Conservation (phyloP, 2,329 filamentous ascomycete genomes). For the Dothideomycetes sp. region DNA sequence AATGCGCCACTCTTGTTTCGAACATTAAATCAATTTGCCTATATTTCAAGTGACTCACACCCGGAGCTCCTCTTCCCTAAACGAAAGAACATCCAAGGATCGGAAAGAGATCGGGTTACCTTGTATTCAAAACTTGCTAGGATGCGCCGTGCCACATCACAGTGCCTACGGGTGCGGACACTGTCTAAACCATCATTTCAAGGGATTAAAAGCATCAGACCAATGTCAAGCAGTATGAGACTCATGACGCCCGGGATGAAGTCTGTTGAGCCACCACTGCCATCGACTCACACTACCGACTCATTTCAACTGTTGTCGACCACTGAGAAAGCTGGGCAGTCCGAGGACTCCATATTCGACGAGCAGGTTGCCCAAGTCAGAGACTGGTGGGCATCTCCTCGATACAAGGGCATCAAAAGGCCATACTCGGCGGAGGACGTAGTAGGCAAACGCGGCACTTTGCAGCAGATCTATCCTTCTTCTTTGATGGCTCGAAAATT, state of each 20-base stretch:
- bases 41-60: no score
- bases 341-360: slow-evolving; percentile 78
- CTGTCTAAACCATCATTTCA: slow-evolving; percentile 10
- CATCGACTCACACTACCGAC: slow-evolving; percentile 54
- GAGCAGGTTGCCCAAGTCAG: slow-evolving; percentile 76
- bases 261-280: slow-evolving; percentile 50
- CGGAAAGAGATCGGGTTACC: no score
- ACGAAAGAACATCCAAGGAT: no score
- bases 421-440: slow-evolving; percentile 87
- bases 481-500: slow-evolving; percentile 92
- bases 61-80: no score
- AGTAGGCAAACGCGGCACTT: slow-evolving; percentile 80
- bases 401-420: slow-evolving; percentile 80
- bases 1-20: neutral
- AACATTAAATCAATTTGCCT: no score
- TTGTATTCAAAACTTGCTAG: neutral
- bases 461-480: slow-evolving; percentile 81
- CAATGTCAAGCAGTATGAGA: slow-evolving; percentile 13
- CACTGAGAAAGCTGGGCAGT: slow-evolving; percentile 60
- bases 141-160: slow-evolving; percentile 10
- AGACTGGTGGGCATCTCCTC: slow-evolving; percentile 78
- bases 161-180: slow-evolving; percentile 17
- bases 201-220: slow-evolving; percentile 12
- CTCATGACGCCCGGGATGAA: slow-evolving; percentile 40
- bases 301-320: slow-evolving; percentile 79